Evolutionary conservation across 495 filamentous ascomycete genomes (phyloP), one percentile per base, ranked within the genome.

Genomic region (Talaromyces trachyspermus): DNA sequence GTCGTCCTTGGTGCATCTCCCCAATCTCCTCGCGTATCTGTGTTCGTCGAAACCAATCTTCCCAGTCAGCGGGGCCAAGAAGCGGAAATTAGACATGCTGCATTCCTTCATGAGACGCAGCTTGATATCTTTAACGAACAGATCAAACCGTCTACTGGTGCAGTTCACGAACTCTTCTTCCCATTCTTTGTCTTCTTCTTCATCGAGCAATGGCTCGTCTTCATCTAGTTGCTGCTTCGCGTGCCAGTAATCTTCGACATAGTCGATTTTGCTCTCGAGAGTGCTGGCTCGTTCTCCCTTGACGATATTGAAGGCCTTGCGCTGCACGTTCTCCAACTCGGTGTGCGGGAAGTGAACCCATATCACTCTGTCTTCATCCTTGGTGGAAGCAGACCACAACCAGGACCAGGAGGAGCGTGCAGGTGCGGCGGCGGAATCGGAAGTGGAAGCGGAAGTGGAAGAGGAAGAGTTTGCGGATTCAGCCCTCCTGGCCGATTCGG

Each of bases 31-130:
- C 20, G 19, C 0, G 1, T 42, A 14, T 4, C 14, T 20, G 19
- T 26, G 3, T 5, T 33, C 42, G 2, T 33, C 18, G 9, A 44
- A 44, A 0, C 2, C 11, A 2, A 42, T 22, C 3, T 42, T 12
- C 9, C 26, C 10, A 2, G 4, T 9, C 2, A 42, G 11, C 11
- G 42, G 9, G 5, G 19, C 42, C 17, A 44, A n/a, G 26, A 44
- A 44, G 7, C 42, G 42, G 19, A 44, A 44, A n/a, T 44, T 44
- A 14, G 19, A 44, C 2, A 44, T 23, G 14, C 25, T 44, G 15
- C 0, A 44, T 7, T 44, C 25, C 5, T 20, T 44, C 42, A 44
- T 44, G 1, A 44, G 27, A 9, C 14, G 10, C 27, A 32, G 30
- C 27, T 44, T 44, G 25, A 23, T 30, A 6, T 22, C 14, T 18